These are phyloP conservation scores for Pleurotus eryngii DNA, from an alignment of 768 basidiomycete species.

Conservation along the genomic window DNA sequence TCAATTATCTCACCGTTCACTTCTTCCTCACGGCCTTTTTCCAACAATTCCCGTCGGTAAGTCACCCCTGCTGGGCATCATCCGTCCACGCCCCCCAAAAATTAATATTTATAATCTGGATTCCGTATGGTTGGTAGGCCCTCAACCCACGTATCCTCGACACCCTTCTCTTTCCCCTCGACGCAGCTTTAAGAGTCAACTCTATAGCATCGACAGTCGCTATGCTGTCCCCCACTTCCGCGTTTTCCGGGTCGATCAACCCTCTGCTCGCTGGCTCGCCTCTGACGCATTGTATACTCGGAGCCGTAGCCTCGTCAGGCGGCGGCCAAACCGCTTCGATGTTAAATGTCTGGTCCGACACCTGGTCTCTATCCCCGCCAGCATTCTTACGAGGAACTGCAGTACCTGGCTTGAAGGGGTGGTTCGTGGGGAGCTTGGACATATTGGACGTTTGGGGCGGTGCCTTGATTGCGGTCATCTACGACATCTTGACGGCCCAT, in stretches of 20 bases:
- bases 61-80: slow-evolving; percentile 9
- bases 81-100: not conserved
- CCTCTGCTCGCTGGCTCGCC: slow-evolving; percentile 34
- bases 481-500: slow-evolving; percentile 4
- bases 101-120: not conserved
- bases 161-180: slow-evolving; percentile 45
- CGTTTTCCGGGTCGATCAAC: slow-evolving; percentile 16
- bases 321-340: slow-evolving; percentile 45
- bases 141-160: slow-evolving; percentile 26
- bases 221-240: slow-evolving; percentile 30
- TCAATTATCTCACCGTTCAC: slow-evolving; percentile 48
- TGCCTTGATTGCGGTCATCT: slow-evolving; percentile 27
- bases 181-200: slow-evolving; percentile 43
- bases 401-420: not conserved
- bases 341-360: slow-evolving; percentile 37
- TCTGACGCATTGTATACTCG: slow-evolving; percentile 44
- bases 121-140: slow-evolving; percentile 4
- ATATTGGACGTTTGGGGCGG: slow-evolving; percentile 54
- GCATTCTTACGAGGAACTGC: slow-evolving; percentile 28
- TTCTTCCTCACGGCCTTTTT: slow-evolving; percentile 41
- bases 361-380: slow-evolving; percentile 46
- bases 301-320: slow-evolving; percentile 43
- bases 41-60: slow-evolving; percentile 29
- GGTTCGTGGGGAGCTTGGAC: slow-evolving; percentile 29
- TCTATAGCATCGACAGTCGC: slow-evolving; percentile 29